Base-by-base conservation (phyloP, 2,329 filamentous ascomycete genomes). In the Colletotrichum gloeosporioides region DNA sequence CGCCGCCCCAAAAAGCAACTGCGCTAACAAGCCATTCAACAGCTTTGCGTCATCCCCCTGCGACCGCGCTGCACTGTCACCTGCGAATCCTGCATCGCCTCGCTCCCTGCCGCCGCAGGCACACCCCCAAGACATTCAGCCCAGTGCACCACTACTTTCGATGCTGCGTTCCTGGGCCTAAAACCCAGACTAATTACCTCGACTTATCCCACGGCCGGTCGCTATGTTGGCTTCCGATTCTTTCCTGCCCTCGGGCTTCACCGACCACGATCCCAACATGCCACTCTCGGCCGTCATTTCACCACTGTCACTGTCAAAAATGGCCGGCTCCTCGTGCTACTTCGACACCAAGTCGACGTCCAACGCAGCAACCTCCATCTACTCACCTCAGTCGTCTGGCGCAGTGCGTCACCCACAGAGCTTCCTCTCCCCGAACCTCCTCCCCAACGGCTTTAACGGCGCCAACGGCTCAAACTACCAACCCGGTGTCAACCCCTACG, bases 161-260 rank as follows among this genome's bases (percentile, higher is more conserved):
- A 76, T 76, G 73, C 73, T 57, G 55, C 70, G 69, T 36, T 31
- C 29, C 44, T 53, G 64, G 34, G 64, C 18, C 31, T 55, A 22
- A 65, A 69, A 13, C 32, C 32, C 27, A 36, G 44, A 69, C 64
- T 68, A 32, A 69, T 65, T 73, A 27, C 57, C 71, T 64, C 44
- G 44, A 39, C 64, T 53, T 64, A 34, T 73, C 27, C 27, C 39
- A 29, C 22, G 18, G 64, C 39, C 81, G 78, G 88, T 88, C 86
- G 83, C 84, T 77, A 87, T 84, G 77, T 75, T 87, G 39, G 83
- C 84, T 39, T 82, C 85, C 75, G 86, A 88, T 78, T 85, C 86
- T 32, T 87, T 88, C 80, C 81, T 87, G 79, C 85, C 87, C 13
- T 83, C 83, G 63, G 84, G 84, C 77, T 83, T 82, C 68, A 79